Percentiles rank a stretch among this genome's conserved stretches.
Evolutionary conservation across 2,329 filamentous ascomycete genomes (phyloP).

Genomic region (Didymella pinodella): DNA sequence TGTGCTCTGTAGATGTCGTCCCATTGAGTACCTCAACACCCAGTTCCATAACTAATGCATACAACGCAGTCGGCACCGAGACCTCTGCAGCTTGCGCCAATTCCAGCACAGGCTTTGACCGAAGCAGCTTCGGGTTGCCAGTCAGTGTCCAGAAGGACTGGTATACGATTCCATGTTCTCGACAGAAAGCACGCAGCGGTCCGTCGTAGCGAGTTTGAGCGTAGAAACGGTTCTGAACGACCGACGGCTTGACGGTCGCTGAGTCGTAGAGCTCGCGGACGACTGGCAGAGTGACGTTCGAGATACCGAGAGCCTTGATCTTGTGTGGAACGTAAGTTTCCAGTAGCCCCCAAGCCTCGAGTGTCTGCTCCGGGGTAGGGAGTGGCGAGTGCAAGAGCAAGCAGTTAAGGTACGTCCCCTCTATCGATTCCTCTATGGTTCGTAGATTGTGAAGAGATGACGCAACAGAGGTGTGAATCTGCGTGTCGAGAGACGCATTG

Average conservation of each 20-base stretch:
- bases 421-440: slow-evolving; percentile 38
- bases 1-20: slow-evolving; percentile 61
- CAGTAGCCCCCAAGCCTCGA: slow-evolving; percentile 71
- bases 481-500: slow-evolving; percentile 64
- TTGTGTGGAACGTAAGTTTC: slow-evolving; percentile 70
- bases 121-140: slow-evolving; percentile 63
- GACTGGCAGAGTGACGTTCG: slow-evolving; percentile 70
- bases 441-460: slow-evolving; percentile 72
- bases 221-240: slow-evolving; percentile 82
- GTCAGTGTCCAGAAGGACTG: slow-evolving; percentile 70
- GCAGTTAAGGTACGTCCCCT: slow-evolving; percentile 63
- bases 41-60: slow-evolving; percentile 64
- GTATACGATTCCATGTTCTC: slow-evolving; percentile 61
- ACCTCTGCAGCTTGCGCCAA: slow-evolving; percentile 59
- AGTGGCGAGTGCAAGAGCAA: slow-evolving; percentile 67
- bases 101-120: slow-evolving; percentile 56
- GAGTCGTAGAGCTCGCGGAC: slow-evolving; percentile 62
- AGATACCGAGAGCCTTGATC: slow-evolving; percentile 76
- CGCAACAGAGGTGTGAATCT: slow-evolving; percentile 72
- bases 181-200: slow-evolving; percentile 65
- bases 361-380: slow-evolving; percentile 59
- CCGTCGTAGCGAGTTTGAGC: slow-evolving; percentile 66
- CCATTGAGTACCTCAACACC: slow-evolving; percentile 64
- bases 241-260: slow-evolving; percentile 61
- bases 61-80: slow-evolving; percentile 60